Evolutionary conservation across 148 eudicot genomes (phyloP).

Genomic region (Beta vulgaris): DNA sequence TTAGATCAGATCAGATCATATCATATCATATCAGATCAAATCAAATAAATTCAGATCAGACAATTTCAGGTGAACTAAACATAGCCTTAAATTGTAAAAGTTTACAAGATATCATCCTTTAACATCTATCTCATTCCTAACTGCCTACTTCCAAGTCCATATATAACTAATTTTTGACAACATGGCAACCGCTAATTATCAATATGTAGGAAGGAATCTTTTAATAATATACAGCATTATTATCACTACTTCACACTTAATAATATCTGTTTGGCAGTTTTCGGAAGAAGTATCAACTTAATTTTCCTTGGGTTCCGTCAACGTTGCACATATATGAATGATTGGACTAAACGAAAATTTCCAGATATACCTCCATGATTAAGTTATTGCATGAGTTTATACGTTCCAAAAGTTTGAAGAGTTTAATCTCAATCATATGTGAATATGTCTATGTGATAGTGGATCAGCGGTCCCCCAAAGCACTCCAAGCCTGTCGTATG

Average conservation of each 20-base stretch:
- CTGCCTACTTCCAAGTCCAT: no score
- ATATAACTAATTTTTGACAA: background rate
- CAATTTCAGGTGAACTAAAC: no score
- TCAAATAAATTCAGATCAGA: no score
- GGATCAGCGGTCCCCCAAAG: background rate
- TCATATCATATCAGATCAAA: no score
- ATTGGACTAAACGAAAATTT: background rate
- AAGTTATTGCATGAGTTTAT: background rate
- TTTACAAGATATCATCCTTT: no score
- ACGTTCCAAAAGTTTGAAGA: constrained; percentile 3
- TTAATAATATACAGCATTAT: background rate
- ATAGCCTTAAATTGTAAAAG: no score
- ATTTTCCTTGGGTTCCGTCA: background rate
- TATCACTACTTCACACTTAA: background rate
- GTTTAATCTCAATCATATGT: background rate
- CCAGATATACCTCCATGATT: background rate
- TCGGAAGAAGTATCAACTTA: no score
- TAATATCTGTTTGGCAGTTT: background rate
- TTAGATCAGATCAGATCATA: no score
- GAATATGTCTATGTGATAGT: background rate
- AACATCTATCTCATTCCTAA: background rate
- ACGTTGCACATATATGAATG: background rate
- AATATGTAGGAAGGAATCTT: background rate
- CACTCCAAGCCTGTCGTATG: background rate
- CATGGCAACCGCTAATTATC: background rate